phyloP scores from a whole-genome alignment of 179 eudicot genomes.

The Vitellaria paradoxa region DNA sequence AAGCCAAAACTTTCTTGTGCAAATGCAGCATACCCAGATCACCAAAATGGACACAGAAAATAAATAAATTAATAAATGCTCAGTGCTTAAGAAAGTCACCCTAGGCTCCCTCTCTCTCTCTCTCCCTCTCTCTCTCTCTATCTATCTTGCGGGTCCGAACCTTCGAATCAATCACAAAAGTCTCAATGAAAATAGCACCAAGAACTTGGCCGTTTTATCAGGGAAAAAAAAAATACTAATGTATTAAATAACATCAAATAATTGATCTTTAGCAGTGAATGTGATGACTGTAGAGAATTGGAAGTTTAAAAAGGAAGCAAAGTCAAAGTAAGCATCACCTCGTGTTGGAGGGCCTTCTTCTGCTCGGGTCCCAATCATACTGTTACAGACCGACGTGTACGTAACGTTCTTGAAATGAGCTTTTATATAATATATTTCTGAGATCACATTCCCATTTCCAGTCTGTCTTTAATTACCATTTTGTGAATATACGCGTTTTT shows the following conservation, averaged over 20 bases:
- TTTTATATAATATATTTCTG: neutral
- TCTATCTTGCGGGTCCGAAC: slow-evolving; percentile 11
- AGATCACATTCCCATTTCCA: neutral
- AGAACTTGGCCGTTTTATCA: neutral
- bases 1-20: neutral
- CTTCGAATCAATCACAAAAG: neutral
- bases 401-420: neutral
- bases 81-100: slow-evolving; percentile 19
- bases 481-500: too few relatives aligned
- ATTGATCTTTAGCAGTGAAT: neutral
- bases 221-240: neutral
- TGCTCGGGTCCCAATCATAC: slow-evolving; percentile 9
- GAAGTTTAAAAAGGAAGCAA: slow-evolving; percentile 13
- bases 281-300: slow-evolving; percentile 1
- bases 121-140: neutral
- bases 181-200: neutral
- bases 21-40: slow-evolving; percentile 7
- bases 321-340: slow-evolving; percentile 10
- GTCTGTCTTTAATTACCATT: too few relatives aligned
- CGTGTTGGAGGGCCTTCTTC: slow-evolving; percentile 11
- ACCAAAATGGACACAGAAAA: neutral
- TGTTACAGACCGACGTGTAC: neutral
- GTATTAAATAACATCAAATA: neutral
- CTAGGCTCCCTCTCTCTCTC: slow-evolving; percentile 7
- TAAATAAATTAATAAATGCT: neutral